Evolutionary conservation across 805 yeast species (phyloP).

Genomic region (Ogataea ganodermae): DNA sequence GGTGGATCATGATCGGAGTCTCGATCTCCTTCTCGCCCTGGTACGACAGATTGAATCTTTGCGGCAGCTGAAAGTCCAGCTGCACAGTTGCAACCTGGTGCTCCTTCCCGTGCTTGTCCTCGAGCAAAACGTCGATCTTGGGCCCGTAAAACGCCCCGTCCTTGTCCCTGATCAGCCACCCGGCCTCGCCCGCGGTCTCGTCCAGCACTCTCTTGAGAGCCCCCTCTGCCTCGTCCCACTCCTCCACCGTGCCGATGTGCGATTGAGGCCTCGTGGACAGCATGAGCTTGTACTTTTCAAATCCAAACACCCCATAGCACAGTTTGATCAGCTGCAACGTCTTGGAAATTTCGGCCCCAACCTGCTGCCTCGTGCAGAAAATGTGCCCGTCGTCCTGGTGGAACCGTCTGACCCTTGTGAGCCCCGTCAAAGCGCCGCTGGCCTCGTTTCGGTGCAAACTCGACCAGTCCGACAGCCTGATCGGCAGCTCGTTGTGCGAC

Average conservation of each 20-base stretch:
- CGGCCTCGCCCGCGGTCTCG: constrained; percentile 43
- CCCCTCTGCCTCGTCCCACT: constrained; percentile 84
- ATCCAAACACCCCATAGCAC: constrained; percentile 70
- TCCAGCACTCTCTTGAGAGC: constrained; percentile 63
- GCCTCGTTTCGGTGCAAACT: constrained; percentile 94
- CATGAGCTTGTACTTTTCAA: constrained; percentile 57
- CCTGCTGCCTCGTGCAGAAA: constrained; percentile 80
- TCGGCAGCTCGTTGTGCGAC: constrained; percentile 83
- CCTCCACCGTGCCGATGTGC: constrained; percentile 71
- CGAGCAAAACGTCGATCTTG: constrained; percentile 82
- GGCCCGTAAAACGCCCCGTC: constrained; percentile 99
- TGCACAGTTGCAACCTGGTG: constrained; percentile 97
- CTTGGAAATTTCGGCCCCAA: constrained; percentile 67
- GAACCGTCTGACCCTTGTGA: constrained; percentile 90
- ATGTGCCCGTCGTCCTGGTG: constrained; percentile 99
- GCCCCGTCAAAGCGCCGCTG: constrained; percentile 89
- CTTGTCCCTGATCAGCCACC: constrained; percentile 80
- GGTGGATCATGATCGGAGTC: constrained; percentile 90
- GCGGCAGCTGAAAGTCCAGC: constrained; percentile 91
- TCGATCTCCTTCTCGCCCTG: constrained; percentile 54
- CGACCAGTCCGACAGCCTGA: constrained; percentile 84
- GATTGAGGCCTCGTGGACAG: constrained; percentile 87
- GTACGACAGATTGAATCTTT: constrained; percentile 74
- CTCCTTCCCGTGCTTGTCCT: constrained; percentile 75
- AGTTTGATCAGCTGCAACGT: constrained; percentile 74